Base-by-base conservation (phyloP, 768 basidiomycete species). In the Trametes meyenii region DNA sequence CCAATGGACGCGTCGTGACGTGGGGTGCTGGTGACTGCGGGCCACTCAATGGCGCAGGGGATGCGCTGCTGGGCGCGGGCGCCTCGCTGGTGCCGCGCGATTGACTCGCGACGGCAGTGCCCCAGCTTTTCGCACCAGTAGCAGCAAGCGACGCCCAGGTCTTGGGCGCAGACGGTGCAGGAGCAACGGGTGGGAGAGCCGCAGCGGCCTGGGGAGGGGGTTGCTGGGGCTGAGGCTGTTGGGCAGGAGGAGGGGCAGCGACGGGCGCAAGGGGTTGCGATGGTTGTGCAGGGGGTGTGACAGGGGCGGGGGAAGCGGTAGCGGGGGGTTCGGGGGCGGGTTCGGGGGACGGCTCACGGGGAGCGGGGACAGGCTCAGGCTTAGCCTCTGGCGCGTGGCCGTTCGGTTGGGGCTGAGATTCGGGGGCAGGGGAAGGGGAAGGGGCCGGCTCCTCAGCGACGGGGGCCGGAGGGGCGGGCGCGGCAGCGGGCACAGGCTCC, bases 131-230 rank as follows among this genome's bases (percentile, higher is more conserved):
- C 16, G 83, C 75, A 70, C 90, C 90, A 19, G 88, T 74, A 42
- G 95, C 94, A 48, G 95, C 95, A 46, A 97, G 85, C 58, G 89
- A 91, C 0, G 96, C 96, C 96, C 95, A 98, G 0, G 89, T 89
- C 72, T 91, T 90, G 16, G 91, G 92, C 14, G 68, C 76, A 12
- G 83, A 75, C 12, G 83, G 75, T 19, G 79, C 69, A 16, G 73
- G 71, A 2, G 76, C 73, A 14, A 76, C 69, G 11, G 77, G 67
- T 36, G 73, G 64, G 14, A 76, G 73, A 23, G 69, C 66, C 23
- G 76, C 60, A 11, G 70, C 61, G n/a, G 70, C 63, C 26, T 63
- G 71, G 14, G 70, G 53, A 1, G 76, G 66, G 42, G 71, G 69
- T 26, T 63, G 65, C 16, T 73, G 70, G 16, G 76, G 63, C 12